Evolutionary conservation across 164 flowering plant genomes (phyloP), one percentile per base, ranked within the genome.

Genomic region (Amborella trichopoda): DNA sequence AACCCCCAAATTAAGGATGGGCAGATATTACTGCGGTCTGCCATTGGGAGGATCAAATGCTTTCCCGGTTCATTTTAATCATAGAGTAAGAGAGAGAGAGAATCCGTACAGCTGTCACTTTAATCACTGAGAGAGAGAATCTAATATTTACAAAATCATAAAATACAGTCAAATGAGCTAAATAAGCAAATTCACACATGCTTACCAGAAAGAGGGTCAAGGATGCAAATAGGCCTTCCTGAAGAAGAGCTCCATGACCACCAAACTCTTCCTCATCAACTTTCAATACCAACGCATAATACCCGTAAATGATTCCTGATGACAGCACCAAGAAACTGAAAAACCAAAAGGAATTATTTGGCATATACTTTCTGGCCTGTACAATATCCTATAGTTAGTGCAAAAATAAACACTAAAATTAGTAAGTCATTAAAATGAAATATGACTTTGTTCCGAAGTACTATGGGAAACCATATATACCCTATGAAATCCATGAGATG

Each of bases 241-340:
- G 95, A 51, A 93, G 95, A 27, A 93, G 91, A 25, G 86, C 70
- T 52, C 83, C 94, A 58, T 93, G 99, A 34, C 99, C 95, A 6
- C 99, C 99, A 72, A 76, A 93, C 12, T 93, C 99, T 60, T 93
- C 99, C 63, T 84, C 99, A 46, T 93, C 99, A 22, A 93, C 37
- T 65, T 88, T 87, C 50, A 93, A 59, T 48, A 84, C 58, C 56
- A 77, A 45, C 19, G 84, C 68, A 52, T 87, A 93, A 56, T 93
- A 93, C 27, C 77, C 76, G 40, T 87, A 93, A 9, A 84, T 56
- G 21, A 93, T 67, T 16, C 71, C 91, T 6, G 96, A 54, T 2
- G 99, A 80, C 32, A 84, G 51, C 30, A 46, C 60, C 50, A 87
- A 54, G 52, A 93, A 93, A 46, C 99, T 91, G 86, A 32, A 73